Evolutionary conservation across 768 basidiomycete species (phyloP), one percentile per base, ranked within the genome.

Genomic region (Lactifluus rugatus): DNA sequence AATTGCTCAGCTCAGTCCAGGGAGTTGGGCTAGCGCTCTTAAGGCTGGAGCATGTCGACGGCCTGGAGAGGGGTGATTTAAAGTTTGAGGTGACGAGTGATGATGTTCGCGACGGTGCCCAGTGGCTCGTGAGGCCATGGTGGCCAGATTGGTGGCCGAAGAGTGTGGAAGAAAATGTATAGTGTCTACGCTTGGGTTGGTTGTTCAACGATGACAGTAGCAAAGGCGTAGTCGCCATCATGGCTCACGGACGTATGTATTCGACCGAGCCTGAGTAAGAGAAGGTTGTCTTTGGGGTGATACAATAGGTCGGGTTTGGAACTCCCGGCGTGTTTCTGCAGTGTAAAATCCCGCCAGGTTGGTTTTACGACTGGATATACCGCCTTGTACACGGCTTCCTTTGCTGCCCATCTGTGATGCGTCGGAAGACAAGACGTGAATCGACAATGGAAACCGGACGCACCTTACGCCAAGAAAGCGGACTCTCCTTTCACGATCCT

Each of bases 321-420:
- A 14, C 57, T 34, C 46, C 28, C 7, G 16, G 26, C 34, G 8
- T 6, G 44, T 46, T 68, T 70, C 47, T 70, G 70, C 14, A 70
- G 58, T 6, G 78, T 78, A 58, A 92, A 69, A 25, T 91, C 81
- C 66, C 89, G 87, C 91, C 90, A 93, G 7, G 79, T 81, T 17
- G 87, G 81, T 32, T 66, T 73, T 42, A 78, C 66, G 19, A 58
- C 31, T 0, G 89, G 89, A 67, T 81, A 89, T 58, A 91, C 66
- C 0, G 90, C 91, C 67, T 93, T 93, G 73, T 92, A 93, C 0
- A 84, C 82, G 0, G 91, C 87, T 70, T 93, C 91, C 64, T 93
- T 93, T 19, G 87, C 78, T 32, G 81, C 76, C 88, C 89, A 93
- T 16, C 90, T 93, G 64, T 3, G 26, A 19, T 1, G 10, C 17